Conservation (phyloP, 2,329 filamentous ascomycete genomes). For the Phoma herbarum region DNA sequence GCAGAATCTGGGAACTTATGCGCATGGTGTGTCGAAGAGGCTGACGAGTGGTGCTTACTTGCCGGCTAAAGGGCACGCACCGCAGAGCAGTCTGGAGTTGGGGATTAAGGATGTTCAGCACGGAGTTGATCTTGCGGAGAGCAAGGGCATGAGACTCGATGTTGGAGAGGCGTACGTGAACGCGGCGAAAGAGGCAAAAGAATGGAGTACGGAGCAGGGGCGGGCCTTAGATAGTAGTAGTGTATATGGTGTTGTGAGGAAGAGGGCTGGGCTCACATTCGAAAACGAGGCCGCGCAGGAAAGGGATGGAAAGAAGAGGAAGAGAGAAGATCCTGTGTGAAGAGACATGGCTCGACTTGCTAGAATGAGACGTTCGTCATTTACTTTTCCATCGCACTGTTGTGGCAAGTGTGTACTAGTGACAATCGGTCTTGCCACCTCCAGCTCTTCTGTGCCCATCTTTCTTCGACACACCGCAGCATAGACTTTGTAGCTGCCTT, state of each 20-base stretch:
- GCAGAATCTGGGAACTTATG: constrained; percentile 43
- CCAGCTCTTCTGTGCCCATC: too few relatives aligned
- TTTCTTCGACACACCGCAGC: too few relatives aligned
- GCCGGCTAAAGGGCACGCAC: constrained; percentile 43
- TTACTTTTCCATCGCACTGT: too few relatives aligned
- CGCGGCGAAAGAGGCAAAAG: constrained; percentile 56
- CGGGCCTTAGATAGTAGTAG: constrained; percentile 60
- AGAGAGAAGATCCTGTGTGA: background rate
- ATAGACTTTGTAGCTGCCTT: too few relatives aligned
- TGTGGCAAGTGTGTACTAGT: too few relatives aligned
- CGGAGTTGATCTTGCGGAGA: constrained; percentile 56
- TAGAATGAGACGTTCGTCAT: too few relatives aligned
- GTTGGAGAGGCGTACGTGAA: constrained; percentile 56
- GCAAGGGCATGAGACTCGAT: constrained; percentile 51
- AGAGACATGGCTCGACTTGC: background rate
- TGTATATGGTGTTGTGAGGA: constrained; percentile 60
- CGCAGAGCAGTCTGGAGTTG: constrained; percentile 60
- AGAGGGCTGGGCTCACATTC: constrained; percentile 56
- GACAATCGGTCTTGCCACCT: too few relatives aligned
- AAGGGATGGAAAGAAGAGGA: constrained; percentile 11
- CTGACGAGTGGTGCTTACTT: constrained; percentile 41
- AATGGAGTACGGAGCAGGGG: constrained; percentile 46
- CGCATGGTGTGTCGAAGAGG: constrained; percentile 36
- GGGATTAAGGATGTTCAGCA: constrained; percentile 64
- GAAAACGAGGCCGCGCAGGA: constrained; percentile 51